Conservation (phyloP, 139 green algal species). For the Tetradesmus obliquus region DNA sequence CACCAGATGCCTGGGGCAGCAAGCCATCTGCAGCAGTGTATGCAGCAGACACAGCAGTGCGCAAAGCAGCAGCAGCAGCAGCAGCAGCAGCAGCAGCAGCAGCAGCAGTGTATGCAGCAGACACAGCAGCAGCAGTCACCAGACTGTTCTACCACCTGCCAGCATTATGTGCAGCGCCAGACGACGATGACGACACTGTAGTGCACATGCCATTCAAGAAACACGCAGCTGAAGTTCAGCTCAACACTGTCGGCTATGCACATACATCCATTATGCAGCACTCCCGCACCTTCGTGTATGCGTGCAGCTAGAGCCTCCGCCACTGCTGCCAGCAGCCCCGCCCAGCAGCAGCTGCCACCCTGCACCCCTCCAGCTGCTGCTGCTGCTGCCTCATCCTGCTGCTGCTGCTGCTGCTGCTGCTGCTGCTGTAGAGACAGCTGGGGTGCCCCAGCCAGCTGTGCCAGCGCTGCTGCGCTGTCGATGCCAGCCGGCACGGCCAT, state of each 20-base stretch:
- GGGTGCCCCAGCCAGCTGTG: conserved; percentile 3
- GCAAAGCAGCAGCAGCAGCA: neutral
- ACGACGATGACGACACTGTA: neutral
- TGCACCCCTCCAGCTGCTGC: neutral
- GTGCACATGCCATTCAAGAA: too few species aligned
- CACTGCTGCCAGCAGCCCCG: neutral
- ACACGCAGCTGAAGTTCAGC: too few species aligned
- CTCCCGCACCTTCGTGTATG: neutral
- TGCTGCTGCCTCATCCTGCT: neutral
- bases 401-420: neutral
- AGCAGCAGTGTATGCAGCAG: neutral
- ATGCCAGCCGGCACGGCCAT: conserved; percentile 2
- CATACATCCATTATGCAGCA: too few species aligned
- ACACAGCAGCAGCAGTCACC: neutral
- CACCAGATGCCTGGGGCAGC: neutral
- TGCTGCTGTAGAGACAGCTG: neutral
- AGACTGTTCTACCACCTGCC: neutral
- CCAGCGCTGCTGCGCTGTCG: conserved; percentile 12
- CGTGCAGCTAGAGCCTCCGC: neutral
- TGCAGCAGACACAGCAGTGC: neutral
- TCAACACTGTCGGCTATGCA: too few species aligned
- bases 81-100: neutral
- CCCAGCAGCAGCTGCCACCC: neutral
- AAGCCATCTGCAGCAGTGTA: neutral
- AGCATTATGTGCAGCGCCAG: too few species aligned